A percentile compares a stretch with the other conserved stretches of the same genome.
phyloP scores from a whole-genome alignment of 441 rosid genomes.

The Euphorbia celastroides region DNA sequence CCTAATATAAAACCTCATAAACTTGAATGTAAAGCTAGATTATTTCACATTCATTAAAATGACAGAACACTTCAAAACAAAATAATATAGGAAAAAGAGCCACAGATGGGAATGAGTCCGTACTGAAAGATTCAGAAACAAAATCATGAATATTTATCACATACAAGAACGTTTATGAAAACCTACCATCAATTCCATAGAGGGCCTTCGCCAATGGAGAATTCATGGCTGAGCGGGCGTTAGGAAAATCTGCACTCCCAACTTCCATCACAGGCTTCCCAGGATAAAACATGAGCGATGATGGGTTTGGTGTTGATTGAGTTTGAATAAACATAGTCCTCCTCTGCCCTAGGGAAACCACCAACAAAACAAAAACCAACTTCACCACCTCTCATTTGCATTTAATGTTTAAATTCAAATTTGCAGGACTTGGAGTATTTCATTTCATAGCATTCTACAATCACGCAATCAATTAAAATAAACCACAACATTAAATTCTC shows the following conservation, averaged over 20 bases:
- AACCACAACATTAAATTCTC: neutral
- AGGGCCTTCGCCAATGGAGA: slow-evolving; percentile 76
- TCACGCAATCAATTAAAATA: no score
- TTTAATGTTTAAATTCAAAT: neutral
- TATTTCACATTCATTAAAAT: neutral
- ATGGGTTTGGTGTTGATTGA: slow-evolving; percentile 91
- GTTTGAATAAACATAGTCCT: slow-evolving; percentile 91
- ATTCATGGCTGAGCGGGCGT: slow-evolving; percentile 65
- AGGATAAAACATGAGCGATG: slow-evolving; percentile 91
- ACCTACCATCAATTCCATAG: slow-evolving; percentile 70
- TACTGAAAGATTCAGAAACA: neutral
- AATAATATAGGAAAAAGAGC: neutral
- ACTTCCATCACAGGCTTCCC: slow-evolving; percentile 89
- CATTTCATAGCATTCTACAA: neutral
- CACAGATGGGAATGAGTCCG: neutral
- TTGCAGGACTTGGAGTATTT: neutral
- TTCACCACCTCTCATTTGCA: neutral
- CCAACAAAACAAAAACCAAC: neutral
- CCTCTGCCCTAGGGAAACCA: slow-evolving; percentile 59
- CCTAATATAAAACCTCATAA: neutral
- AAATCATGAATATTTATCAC: neutral
- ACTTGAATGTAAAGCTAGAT: neutral
- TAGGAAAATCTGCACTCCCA: slow-evolving; percentile 91
- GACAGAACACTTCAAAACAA: neutral
- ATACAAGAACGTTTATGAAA: neutral